Evolutionary conservation across 1,139 yeast genomes (phyloP), one percentile per base, ranked within the genome.

Genomic region (Meyerozyma carpophila): DNA sequence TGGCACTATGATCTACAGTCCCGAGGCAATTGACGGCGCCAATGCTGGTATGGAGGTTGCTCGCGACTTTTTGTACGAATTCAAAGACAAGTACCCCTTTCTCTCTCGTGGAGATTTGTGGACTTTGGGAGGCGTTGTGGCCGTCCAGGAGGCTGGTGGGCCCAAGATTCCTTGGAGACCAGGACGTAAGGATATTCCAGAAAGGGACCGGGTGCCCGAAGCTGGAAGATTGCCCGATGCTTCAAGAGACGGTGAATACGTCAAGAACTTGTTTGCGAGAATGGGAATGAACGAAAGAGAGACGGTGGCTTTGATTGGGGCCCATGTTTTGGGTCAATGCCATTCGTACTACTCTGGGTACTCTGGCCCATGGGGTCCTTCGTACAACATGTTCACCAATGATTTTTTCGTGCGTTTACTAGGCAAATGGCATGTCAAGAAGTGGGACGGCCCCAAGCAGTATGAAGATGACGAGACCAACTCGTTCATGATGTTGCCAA

Each of bases 331-430:
- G 51, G 96, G 96, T 49, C 66, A 76, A 55, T 86, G 95, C 59
- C 96, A 88, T 65, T 62, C 71, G 29, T 56, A 68, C 41, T 72
- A 73, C 51, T 75, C 84, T 10, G 97, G 96, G 3, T 91, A 70
- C 62, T 94, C 85, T 49, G 97, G 97, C 41, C 96, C 96, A 42
- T 91, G 98, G 98, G 94, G 93, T 45, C 93, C 91, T 46, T 82
- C 90, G 36, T 87, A 89, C 55, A 90, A 90, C 53, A 70, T 78
- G 65, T 87, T 91, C 65, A 82, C 93, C 54, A 89, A 88, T 63
- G 93, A 85, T 53, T 89, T 85, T 66, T 91, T 66, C 70, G 81
- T 79, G 49, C 75, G 87, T 57, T 76, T 91, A 53, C 66, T 89
- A 52, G 75, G 78, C 56, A 87, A 81, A 52, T 91, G 98, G 98